Evolutionary conservation across 495 filamentous ascomycete genomes (phyloP).

Genomic region (Aspergillus egyptiacus): DNA sequence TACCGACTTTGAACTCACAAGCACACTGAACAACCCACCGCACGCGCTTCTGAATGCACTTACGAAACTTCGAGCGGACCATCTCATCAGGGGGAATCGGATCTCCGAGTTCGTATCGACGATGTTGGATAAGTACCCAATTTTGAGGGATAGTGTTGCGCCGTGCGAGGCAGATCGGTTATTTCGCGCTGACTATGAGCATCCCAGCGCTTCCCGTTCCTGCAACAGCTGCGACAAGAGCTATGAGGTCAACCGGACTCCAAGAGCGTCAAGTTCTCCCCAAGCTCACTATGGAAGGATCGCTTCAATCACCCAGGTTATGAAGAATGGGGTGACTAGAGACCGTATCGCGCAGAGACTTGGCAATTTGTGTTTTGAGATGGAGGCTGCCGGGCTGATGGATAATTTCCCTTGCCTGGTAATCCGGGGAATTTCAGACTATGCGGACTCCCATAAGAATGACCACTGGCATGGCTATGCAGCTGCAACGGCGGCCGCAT

Average conservation of each 20-base stretch:
- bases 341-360: not conserved
- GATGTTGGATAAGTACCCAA: not conserved
- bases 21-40: conserved; percentile 1
- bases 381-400: conserved; percentile 3
- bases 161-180: not conserved
- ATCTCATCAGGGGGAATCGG: not conserved
- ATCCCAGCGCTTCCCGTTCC: conserved; percentile 1
- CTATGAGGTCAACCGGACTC: not conserved
- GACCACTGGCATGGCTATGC: conserved; percentile 4
- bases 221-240: conserved; percentile 18
- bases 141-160: not conserved
- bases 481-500: conserved; percentile 25
- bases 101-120: not conserved
- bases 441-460: not conserved
- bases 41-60: not conserved
- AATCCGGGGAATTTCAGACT: not conserved
- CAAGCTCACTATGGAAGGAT: conserved; percentile 17
- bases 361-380: not conserved
- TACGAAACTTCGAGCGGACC: not conserved
- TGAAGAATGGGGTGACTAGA: conserved; percentile 8
- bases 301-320: conserved; percentile 17
- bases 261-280: not conserved
- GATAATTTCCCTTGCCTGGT: conserved; percentile 2
- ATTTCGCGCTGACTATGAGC: conserved; percentile 1
- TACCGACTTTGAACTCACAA: not conserved